Conservation (phyloP, 495 filamentous ascomycete species). For the Schizothecium vesticola region DNA sequence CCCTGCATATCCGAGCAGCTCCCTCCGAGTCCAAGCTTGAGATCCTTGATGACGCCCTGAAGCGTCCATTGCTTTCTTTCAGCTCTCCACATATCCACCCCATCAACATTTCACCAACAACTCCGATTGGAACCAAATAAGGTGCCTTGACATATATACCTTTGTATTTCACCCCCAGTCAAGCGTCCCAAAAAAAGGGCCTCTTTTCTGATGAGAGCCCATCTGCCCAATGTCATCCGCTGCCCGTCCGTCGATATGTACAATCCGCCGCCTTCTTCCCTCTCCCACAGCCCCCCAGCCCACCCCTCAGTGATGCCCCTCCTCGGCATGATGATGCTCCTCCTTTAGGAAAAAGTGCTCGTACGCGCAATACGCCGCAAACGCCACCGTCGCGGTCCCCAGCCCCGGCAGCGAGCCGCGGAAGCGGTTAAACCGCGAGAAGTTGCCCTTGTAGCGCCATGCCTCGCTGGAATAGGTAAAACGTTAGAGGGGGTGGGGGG, state of each 20-base stretch:
- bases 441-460: constrained; percentile 88
- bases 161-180: background rate
- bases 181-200: background rate
- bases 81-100: background rate
- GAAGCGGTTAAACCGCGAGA: constrained; percentile 84
- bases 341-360: constrained; percentile 75
- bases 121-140: background rate
- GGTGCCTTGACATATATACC: background rate
- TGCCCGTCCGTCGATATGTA: constrained; percentile 4
- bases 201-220: background rate
- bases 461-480: constrained; percentile 62
- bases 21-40: background rate
- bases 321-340: constrained; percentile 59
- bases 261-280: background rate
- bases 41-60: background rate
- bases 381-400: constrained; percentile 86
- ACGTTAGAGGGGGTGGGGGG: background rate
- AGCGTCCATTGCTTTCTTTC: background rate
- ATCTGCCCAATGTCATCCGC: background rate
- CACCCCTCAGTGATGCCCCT: constrained; percentile 33
- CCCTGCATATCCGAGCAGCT: background rate
- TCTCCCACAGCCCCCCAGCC: background rate
- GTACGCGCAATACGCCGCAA: constrained; percentile 80
- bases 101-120: background rate
- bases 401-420: constrained; percentile 79